Base-by-base conservation (phyloP, 768 basidiomycete species). In the Mycena venus region DNA sequence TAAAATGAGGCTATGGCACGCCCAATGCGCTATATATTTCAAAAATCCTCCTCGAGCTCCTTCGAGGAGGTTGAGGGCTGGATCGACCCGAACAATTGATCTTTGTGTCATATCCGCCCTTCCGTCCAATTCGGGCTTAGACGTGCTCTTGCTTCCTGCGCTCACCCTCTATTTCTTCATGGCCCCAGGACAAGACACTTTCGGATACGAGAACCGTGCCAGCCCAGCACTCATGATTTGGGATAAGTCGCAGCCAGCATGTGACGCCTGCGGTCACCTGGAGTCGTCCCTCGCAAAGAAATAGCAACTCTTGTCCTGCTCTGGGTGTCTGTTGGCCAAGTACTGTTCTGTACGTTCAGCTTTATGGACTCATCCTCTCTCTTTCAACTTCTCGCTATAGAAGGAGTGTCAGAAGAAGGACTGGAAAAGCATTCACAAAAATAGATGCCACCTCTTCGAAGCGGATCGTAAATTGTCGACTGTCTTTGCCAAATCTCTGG, bases 361-460 rank as follows among this genome's bases (percentile, higher is more conserved):
- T n/a, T n/a, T n/a, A n/a, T n/a, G n/a, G 14, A 11, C 27, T 7
- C n/a, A 25, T 51, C 31, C 15, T 9, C 3, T 6, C 19, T 0
- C 10, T 31, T 25, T 12, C 4, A 8, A 9, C 14, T 1, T 0
- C 21, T 4, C 8, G n/a, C 27, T 15, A 17, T 51, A 70, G 61
- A 58, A 55, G 27, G 61, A 63, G 19, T 70, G 69, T n/a, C 61
- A 70, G 31, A 70, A 42, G 12, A 25, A 27, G 31, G 38, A 70
- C 38, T 63, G 69, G 69, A 21, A 15, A 2, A 15, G 1, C 29
- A 29, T 14, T 19, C 68, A 70, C n/a, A 55, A 63, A 21, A 32
- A 53, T n/a, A 25, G n/a, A 2, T 70, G 68, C 34, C 61, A 70
- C 27, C 53, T 70, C 10, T 70, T 63, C 14, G 68, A 70, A n/a